phyloP scores from a whole-genome alignment of 345 rosid genomes.

The Syzygium aromaticum region DNA sequence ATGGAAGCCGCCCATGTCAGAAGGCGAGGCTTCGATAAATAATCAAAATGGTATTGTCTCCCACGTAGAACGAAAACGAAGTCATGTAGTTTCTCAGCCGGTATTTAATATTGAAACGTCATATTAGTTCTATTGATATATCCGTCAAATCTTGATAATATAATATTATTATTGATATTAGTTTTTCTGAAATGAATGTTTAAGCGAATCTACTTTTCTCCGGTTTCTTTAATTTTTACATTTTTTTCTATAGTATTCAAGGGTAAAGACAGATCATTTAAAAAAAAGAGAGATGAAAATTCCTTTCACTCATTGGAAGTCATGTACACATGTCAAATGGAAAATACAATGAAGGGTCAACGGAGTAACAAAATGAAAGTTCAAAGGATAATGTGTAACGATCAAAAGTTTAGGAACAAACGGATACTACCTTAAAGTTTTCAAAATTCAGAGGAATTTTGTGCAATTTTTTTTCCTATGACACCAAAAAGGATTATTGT shows the following conservation, averaged over 20 bases:
- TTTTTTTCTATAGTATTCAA: neutral
- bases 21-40: no score
- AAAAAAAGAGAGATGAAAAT: neutral
- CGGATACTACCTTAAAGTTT: neutral
- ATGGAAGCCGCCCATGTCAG: no score
- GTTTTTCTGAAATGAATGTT: neutral
- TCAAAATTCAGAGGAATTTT: neutral
- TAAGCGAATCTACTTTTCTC: neutral
- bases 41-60: no score
- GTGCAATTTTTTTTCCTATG: rapidly evolving
- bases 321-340: neutral
- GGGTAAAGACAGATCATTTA: neutral
- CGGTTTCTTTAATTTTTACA: rapidly evolving
- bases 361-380: neutral
- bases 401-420: neutral
- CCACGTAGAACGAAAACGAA: no score
- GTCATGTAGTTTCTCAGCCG: no score
- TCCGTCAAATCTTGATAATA: neutral
- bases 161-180: neutral
- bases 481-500: neutral
- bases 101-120: neutral
- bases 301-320: neutral
- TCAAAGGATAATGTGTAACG: neutral
- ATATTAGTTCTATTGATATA: rapidly evolving
- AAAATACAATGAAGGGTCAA: neutral